Conservation (phyloP, 306 rosid species). For the Lupinus albus region DNA sequence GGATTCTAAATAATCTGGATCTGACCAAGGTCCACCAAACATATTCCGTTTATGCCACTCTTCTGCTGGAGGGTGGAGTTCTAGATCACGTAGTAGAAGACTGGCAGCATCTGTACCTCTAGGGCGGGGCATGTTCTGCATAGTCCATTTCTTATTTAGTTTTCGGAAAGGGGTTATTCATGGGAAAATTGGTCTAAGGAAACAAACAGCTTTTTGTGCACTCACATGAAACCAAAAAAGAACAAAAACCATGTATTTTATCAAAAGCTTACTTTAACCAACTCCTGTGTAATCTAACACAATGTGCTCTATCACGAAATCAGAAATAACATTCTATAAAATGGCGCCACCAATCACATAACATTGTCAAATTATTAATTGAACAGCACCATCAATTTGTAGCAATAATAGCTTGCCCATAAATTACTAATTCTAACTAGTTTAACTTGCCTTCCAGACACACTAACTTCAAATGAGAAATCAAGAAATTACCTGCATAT, state of each 20-base stretch:
- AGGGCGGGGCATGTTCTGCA: constrained; percentile 92
- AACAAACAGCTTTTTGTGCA: constrained; percentile 24
- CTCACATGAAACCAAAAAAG: constrained; percentile 20
- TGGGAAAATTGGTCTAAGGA: constrained; percentile 12
- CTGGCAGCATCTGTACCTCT: constrained; percentile 98
- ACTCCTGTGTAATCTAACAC: constrained; percentile 1
- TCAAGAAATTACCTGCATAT: constrained; percentile 74
- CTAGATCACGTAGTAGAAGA: constrained; percentile 86
- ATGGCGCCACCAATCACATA: constrained; percentile 16
- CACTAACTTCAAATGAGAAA: constrained; percentile 21
- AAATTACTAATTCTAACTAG: constrained; percentile 26
- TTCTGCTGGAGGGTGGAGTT: constrained; percentile 95
- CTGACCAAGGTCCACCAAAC: constrained; percentile 91
- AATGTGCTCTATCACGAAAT: constrained; percentile 20
- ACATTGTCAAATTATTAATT: constrained; percentile 27
- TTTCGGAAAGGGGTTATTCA: constrained; percentile 9
- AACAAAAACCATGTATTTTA: constrained; percentile 9
- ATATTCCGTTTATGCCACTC: constrained; percentile 93
- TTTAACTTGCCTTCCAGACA: constrained; percentile 26
- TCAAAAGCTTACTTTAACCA: constrained; percentile 16
- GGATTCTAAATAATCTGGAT: constrained; percentile 60
- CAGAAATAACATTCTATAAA: constrained; percentile 11
- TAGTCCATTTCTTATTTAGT: constrained; percentile 32
- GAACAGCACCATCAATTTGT: constrained; percentile 19
- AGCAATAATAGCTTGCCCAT: constrained; percentile 14